Base-by-base conservation (phyloP, 1,139 yeast species). In the Keqinozyma sinolaborantium region DNA sequence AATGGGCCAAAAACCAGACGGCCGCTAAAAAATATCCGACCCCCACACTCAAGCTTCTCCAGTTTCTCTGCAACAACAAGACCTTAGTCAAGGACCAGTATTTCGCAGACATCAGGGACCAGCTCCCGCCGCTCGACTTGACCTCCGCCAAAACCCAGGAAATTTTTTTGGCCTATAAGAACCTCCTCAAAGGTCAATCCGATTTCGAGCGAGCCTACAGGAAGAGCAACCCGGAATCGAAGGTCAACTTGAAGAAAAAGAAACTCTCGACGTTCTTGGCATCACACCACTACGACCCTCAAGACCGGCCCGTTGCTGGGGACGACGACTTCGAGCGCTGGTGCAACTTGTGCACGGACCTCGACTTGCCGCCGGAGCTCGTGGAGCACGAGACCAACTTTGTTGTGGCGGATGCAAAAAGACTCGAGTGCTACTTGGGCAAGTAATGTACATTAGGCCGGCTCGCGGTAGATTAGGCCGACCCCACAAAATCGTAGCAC, bases 341-440 rank as follows among this genome's bases (percentile, higher is more conserved):
- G 73, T 37, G 56, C 15, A 29, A 42, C 3, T 35, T 66, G 23
- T 38, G 57, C 19, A 57, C 58, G 29, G 33, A 35, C 6, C 31
- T 36, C 21, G 26, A 48, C 3, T 28, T 64, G 4, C 57, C 64
- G 3, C 33, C 31, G 4, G 32, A 34, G 10, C 35, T 65, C 4
- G 61, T 48, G 4, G 54, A 63, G 25, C 44, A 56, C 36, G 53
- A 57, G 20, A 44, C 50, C 14, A 69, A 69, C 42, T 69, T 65
- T 45, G 47, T 68, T 6, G 59, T 69, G 13, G 74, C 73, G 2
- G 71, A 65, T 35, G 65, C 60, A 21, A 69, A 69, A 41, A 44
- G 75, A 30, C 45, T 54, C 20, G 51, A 49, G 28, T 45, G 58
- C 30, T 66, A 64, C 39, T 21, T 47, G 29, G 45, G 45, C 8